phyloP scores from a whole-genome alignment of 2,329 filamentous ascomycete species.

The Beauveria bassiana region DNA sequence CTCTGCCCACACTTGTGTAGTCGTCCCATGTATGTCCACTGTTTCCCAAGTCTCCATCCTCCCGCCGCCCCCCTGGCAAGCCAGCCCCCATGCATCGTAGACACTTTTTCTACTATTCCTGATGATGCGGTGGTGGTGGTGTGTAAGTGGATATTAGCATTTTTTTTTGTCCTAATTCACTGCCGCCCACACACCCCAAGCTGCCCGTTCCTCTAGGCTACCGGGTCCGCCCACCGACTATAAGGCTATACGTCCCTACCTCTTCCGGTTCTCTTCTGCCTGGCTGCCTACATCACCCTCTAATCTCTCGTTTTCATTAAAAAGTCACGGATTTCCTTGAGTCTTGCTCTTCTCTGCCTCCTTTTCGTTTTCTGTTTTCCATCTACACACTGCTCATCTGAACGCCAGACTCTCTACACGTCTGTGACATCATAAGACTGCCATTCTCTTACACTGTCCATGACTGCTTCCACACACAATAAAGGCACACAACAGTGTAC shows the following conservation, averaged over 20 bases:
- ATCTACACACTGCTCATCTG: background rate
- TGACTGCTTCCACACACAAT: background rate
- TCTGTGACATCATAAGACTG: background rate
- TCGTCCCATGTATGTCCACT: slow-evolving; percentile 23
- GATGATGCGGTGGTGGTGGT: background rate
- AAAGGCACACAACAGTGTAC: background rate
- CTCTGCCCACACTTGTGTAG: slow-evolving; percentile 3
- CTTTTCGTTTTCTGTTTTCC: background rate
- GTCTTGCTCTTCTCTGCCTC: background rate
- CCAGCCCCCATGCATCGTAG: background rate
- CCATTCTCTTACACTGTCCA: background rate
- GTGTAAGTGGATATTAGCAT: background rate
- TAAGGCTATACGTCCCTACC: slow-evolving; percentile 3
- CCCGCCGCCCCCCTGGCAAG: background rate
- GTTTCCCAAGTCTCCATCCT: background rate
- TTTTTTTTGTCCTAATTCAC: background rate
- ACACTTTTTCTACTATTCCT: background rate
- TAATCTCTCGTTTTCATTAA: slow-evolving; percentile 8
- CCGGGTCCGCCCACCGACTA: background rate
- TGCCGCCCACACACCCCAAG: background rate
- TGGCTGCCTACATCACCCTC: background rate
- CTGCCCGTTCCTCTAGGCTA: slow-evolving; percentile 3
- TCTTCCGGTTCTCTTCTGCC: background rate
- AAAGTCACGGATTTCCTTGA: background rate
- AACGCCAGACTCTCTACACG: background rate